These are phyloP conservation scores for Penicillium atrosanguineum DNA, from an alignment of 495 filamentous ascomycete genomes.

Conservation along the genomic window DNA sequence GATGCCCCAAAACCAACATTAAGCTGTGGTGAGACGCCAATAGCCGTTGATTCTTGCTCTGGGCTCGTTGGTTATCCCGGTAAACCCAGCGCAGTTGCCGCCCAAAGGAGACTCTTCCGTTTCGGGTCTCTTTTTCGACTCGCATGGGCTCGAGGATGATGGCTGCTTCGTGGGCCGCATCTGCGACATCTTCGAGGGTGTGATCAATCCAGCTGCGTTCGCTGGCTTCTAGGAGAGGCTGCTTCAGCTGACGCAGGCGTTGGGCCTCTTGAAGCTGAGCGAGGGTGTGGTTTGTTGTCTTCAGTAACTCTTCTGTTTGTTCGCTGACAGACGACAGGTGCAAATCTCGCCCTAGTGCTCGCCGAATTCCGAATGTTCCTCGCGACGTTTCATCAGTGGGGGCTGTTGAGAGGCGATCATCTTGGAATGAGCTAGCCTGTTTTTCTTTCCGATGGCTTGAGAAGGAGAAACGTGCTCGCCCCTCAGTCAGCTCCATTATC, in stretches of 20 bases:
- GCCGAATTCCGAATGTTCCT: neutral
- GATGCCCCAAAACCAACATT: conserved; percentile 17
- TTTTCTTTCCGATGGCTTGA: neutral
- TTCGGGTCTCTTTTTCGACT: conserved; percentile 10
- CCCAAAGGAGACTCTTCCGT: conserved; percentile 14
- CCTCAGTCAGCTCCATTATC: neutral
- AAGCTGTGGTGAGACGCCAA: conserved; percentile 24
- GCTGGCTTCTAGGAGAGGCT: conserved; percentile 7
- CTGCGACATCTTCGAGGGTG: conserved; percentile 21
- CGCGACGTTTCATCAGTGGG: too few species aligned
- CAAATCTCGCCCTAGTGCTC: neutral
- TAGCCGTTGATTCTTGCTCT: conserved; percentile 19
- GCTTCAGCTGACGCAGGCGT: conserved; percentile 20
- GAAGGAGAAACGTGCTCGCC: neutral
- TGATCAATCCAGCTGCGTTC: conserved; percentile 22
- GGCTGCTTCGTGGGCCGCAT: conserved; percentile 17
- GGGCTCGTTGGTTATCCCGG: conserved; percentile 20
- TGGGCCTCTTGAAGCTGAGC: conserved; percentile 21
- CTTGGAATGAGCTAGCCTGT: neutral
- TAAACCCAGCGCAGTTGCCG: conserved; percentile 26
- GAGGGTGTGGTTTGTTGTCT: conserved; percentile 18
- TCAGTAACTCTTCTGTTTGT: conserved; percentile 25
- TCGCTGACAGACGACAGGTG: conserved; percentile 14
- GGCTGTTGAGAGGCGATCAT: neutral
- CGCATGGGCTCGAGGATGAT: conserved; percentile 21